phyloP scores from a whole-genome alignment of 129 eudicot genomes.

The Saussurea involucrata region DNA sequence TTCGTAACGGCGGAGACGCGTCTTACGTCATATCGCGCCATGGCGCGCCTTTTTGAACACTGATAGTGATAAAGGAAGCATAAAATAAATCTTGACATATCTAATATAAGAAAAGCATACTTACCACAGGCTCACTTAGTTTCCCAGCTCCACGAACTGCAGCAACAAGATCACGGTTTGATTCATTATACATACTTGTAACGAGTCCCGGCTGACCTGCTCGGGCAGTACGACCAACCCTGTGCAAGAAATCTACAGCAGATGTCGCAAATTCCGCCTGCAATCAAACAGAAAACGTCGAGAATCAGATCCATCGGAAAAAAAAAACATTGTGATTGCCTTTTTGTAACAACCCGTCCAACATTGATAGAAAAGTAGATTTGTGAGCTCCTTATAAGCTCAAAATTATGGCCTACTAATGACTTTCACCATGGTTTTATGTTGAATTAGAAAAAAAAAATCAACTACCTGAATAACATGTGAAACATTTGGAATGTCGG shows the following conservation, averaged over 20 bases:
- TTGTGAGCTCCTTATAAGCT: too few species aligned
- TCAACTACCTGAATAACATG: constrained; percentile 84
- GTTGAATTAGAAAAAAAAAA: neutral
- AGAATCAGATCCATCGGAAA: neutral
- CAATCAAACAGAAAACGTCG: constrained; percentile 6
- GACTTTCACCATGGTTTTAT: neutral
- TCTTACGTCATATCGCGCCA: too few species aligned
- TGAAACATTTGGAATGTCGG: constrained; percentile 81
- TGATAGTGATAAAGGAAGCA: too few species aligned
- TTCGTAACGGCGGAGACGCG: too few species aligned
- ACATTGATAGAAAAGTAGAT: neutral
- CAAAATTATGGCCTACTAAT: neutral
- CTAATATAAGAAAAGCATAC: neutral
- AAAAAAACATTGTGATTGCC: neutral
- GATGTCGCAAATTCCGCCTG: constrained; percentile 95
- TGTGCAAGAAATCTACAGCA: constrained; percentile 94
- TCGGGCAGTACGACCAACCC: constrained; percentile 96
- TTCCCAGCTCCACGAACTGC: constrained; percentile 88
- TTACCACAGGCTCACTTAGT: constrained; percentile 78
- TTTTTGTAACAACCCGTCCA: neutral
- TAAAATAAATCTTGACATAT: neutral
- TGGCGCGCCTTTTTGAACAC: too few species aligned
- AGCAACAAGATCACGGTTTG: constrained; percentile 81
- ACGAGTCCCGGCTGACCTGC: constrained; percentile 94
- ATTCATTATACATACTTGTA: constrained; percentile 68